Percentiles rank a stretch among this genome's conserved stretches.
phyloP scores from a whole-genome alignment of 2,329 filamentous ascomycete species.

The Cryphonectria carpinicola region DNA sequence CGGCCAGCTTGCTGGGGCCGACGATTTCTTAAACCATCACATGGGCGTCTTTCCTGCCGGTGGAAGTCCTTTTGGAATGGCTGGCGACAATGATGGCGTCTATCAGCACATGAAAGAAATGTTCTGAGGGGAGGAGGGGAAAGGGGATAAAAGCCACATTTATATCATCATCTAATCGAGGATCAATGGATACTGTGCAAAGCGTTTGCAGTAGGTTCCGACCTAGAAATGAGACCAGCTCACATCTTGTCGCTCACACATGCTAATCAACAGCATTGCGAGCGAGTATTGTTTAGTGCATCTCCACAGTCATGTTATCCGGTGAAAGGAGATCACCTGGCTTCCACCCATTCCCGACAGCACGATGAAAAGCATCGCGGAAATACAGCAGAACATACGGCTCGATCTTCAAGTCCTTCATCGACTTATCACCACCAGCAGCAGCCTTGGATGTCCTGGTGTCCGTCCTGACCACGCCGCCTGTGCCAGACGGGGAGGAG shows the following conservation, averaged over 20 bases:
- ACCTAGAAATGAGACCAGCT: background rate
- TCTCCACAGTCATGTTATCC: background rate
- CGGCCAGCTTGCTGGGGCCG: constrained; percentile 12
- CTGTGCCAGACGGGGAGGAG: background rate
- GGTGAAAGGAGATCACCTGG: constrained; percentile 2
- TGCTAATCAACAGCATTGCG: background rate
- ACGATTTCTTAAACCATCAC: constrained; percentile 9
- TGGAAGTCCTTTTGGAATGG: constrained; percentile 2
- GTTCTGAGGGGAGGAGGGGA: constrained; percentile 11
- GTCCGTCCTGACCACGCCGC: background rate
- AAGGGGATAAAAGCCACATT: background rate
- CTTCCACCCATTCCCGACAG: constrained; percentile 8
- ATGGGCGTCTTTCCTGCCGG: constrained; percentile 10
- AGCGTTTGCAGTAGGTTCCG: background rate
- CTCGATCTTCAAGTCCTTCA: constrained; percentile 1
- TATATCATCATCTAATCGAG: background rate
- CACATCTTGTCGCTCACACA: background rate
- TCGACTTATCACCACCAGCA: background rate
- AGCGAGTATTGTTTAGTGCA: background rate
- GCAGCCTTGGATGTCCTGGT: background rate
- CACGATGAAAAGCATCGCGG: constrained; percentile 13
- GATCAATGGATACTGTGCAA: background rate
- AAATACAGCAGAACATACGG: constrained; percentile 7
- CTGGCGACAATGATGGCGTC: constrained; percentile 10
- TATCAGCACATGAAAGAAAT: constrained; percentile 25